Evolutionary conservation across 805 yeast genomes (phyloP), one percentile per base, ranked within the genome.

Genomic region (Ogataea methylovora): DNA sequence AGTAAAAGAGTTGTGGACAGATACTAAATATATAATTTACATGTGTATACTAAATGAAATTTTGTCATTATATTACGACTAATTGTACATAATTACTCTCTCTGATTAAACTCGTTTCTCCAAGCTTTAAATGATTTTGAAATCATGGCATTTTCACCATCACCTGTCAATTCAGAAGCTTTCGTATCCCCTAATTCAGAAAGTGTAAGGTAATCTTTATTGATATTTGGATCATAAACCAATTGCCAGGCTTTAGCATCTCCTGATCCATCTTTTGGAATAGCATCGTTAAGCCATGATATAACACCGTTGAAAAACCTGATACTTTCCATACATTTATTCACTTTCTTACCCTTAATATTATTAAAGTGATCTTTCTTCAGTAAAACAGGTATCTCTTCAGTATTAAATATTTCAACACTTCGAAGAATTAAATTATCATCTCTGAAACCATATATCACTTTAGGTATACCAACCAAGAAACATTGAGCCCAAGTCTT

Each of bases 401-500:
- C 87, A 0, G 94, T 81, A 33, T 72, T 64, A 54, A 62, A 87
- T 38, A 82, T 77, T 57, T 92, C 97, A 2, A 84, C 76, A 3
- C 79, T 59, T 41, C 70, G 63, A 36, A 90, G 60, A n/a, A 70
- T 55, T 28, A 81, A 66, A 23, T 74, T 59, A 13, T 82, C 82
- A 52, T 86, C 94, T 45, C 96, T 70, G 57, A 83, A 92, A 0
- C 97, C 99, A 51, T 84, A 84, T 4, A 84, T 70, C 4, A 90
- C 69, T 38, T 73, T 72, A n/a, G 82, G 78, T 15, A 92, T 71
- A 4, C 98, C 98, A 29, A 85, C 66, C 16, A 92, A 63, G 55
- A 87, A 92, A 42, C 95, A 82, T 61, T 87, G 97, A 2, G 94
- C 85, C 99, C 99, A 92, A 0, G 94, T 71, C 40, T 66, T 72